Evolutionary conservation across 371 early-diverging fungal species (phyloP), one percentile per base, ranked within the genome.

Genomic region (Rhizopus microsporus): DNA sequence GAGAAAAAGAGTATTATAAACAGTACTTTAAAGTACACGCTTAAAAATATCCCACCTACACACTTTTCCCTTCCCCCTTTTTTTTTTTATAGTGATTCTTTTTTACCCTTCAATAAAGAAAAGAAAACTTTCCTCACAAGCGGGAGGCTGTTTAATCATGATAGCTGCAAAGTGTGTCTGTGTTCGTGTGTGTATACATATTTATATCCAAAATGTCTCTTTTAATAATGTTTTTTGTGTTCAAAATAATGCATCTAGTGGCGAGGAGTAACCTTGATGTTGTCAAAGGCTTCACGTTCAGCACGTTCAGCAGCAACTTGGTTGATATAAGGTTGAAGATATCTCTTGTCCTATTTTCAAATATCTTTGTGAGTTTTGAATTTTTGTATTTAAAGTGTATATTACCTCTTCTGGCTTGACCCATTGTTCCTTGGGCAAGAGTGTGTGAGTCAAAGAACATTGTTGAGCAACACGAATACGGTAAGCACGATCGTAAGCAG

Each of bases 391-490:
- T 37, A 43, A 30, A 49, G 15, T 32, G 30, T 42, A 10, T 45
- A 17, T 45, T 76, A 88, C 90, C 55, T 93, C 84, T 59, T 83
- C 82, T 1, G 89, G 76, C 68, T 89, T 91, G 49, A 89, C 91
- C 89, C 92, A 89, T 59, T 89, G 70, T 5, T 84, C 77, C 72
- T 80, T 67, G 56, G 91, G 87, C 57, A 94, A 81, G 51, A 86
- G 77, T 48, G 72, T 68, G 76, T 95, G 92, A 29, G 82, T 75
- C 59, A 88, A 71, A 34, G 90, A 88, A 59, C 84, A 82, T 75
- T 92, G 89, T 74, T 88, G 83, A 17, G 96, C 96, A 47, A 87
- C 76, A 65, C 89, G 85, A 69, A 90, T 81, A 65, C 98, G 93
- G 80, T 86, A 94, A 57, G 84, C 78, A 69, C 97, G 90, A 54